Percentiles rank a stretch among this genome's conserved stretches.
Conservation (phyloP, 2,329 filamentous ascomycete species). For the Beauveria brongniartii region DNA sequence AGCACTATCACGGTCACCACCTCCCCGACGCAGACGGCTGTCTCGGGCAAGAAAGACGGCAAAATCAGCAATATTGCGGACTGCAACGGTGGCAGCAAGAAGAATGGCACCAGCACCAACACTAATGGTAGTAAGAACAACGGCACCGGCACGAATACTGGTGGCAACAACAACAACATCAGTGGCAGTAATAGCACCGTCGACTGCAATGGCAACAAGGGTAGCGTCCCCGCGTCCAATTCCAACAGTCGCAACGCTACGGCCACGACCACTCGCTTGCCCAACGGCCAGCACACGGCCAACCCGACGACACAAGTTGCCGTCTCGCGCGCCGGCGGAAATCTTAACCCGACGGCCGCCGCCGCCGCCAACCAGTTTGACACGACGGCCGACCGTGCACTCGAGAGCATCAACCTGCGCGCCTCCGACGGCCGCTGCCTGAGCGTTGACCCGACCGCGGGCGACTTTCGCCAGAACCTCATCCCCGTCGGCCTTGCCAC, state of each 20-base stretch:
- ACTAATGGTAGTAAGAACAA: neutral
- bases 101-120: neutral
- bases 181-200: neutral
- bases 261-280: conserved; percentile 3
- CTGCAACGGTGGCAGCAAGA: neutral
- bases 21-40: neutral
- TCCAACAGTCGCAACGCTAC: neutral
- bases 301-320: conserved; percentile 36
- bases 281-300: conserved; percentile 15
- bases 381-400: conserved; percentile 36
- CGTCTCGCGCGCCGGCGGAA: conserved; percentile 43
- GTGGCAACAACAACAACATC: neutral
- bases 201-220: neutral
- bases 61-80: neutral
- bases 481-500: conserved; percentile 39
- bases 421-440: conserved; percentile 42
- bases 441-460: conserved; percentile 42
- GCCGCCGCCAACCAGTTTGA: conserved; percentile 41
- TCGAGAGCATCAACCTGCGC: conserved; percentile 36
- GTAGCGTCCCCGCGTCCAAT: neutral
- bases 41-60: neutral
- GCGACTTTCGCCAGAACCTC: conserved; percentile 46
- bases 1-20: conserved; percentile 7
- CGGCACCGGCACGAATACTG: neutral
- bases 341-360: conserved; percentile 39